A percentile compares a stretch with the other conserved stretches of the same genome.
phyloP scores from a whole-genome alignment of 2,329 filamentous ascomycete species.

The Microdochium trichocladiopsis region DNA sequence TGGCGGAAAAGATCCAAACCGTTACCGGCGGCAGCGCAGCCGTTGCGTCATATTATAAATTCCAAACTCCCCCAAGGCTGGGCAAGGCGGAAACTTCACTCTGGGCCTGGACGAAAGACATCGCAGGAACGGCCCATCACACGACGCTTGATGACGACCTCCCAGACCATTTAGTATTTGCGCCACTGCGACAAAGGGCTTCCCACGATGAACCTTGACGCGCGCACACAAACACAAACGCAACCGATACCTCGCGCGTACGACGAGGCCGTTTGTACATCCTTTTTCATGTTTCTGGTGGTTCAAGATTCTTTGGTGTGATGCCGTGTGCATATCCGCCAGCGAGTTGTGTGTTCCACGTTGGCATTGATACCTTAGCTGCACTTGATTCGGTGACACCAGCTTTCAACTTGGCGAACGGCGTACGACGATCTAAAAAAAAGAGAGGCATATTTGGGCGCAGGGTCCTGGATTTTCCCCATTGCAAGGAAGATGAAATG shows the following conservation, averaged over 20 bases:
- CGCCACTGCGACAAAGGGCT: constrained; percentile 1
- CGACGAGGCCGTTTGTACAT: background rate
- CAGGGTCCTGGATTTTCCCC: background rate
- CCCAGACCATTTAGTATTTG: constrained; percentile 13
- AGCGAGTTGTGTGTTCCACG: constrained; percentile 1
- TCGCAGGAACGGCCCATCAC: constrained; percentile 6
- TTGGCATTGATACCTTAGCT: background rate
- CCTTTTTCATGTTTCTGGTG: background rate
- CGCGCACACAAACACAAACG: background rate
- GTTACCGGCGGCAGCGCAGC: constrained; percentile 15
- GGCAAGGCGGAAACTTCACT: background rate
- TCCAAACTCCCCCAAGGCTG: background rate
- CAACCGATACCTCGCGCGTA: too few species aligned
- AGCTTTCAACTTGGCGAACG: constrained; percentile 26
- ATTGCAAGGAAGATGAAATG: constrained; percentile 1
- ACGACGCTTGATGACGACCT: constrained; percentile 10
- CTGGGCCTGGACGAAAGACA: background rate
- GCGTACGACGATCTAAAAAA: constrained; percentile 24
- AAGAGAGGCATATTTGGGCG: constrained; percentile 19
- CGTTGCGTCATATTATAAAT: constrained; percentile 38
- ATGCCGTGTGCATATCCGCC: background rate
- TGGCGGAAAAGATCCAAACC: constrained; percentile 14
- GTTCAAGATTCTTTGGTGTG: background rate
- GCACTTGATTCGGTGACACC: background rate
- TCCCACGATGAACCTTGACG: background rate